Base-by-base conservation (phyloP, 768 basidiomycete genomes). In the Tulasnella sp. region DNA sequence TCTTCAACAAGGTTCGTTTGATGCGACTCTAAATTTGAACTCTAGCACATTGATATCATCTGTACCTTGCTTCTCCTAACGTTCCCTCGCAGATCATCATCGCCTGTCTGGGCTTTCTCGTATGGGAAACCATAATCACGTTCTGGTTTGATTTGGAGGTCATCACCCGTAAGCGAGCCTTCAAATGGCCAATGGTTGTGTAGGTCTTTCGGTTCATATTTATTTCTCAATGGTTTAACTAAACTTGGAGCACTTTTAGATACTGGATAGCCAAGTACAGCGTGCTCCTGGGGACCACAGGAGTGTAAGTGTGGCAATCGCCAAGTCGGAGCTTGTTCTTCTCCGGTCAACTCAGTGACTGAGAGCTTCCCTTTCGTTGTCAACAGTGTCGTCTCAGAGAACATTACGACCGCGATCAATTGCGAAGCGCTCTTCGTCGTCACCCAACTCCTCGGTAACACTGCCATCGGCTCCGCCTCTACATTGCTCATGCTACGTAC, bases 401-500 rank as follows among this genome's bases (percentile, higher is more conserved):
- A 60, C 53, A 25, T 43, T 25, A 48, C 41, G 5, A 59, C 8
- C 3, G 43, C 59, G 53, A 43, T 60, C 59, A 56, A 60, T 31
- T 60, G 59, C 43, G 57, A 60, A 34, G 54, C 59, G n/a, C 27
- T 60, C 9, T 60, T 59, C 45, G 30, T 38, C 22, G 59, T 60
- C 43, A 60, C 59, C 29, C 57, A 59, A 57, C 42, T 60, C 38
- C 31, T 46, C 17, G 59, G 59, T 15, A 60, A 60, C 27, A 59
- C 41, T 22, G 25, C 59, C 43, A 56, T 60, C 59, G 59, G 59
- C 3, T 27, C 59, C 10, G 15, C 59, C 15, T 60, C 59, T n/a
- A 38, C 59, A 12, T 30, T 60, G 55, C 61, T 52, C 66, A 67
- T 65, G 63, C 63, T 72, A 67, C 54, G 24, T 58, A 86, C 82